phyloP scores from a whole-genome alignment of 208 protist genomes.

The Entamoeba nuttalli region DNA sequence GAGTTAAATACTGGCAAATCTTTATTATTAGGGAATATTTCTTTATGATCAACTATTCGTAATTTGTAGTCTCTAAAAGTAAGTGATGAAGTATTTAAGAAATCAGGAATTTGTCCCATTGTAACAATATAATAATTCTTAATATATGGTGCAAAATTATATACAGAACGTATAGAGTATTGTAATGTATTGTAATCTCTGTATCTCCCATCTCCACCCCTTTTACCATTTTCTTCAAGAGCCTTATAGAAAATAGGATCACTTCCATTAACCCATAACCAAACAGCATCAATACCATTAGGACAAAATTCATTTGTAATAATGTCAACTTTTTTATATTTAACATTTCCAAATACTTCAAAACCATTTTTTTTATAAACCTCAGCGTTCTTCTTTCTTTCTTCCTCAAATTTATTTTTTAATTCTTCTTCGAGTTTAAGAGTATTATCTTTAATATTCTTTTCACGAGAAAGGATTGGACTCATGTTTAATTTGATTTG shows the following conservation, averaged over 20 bases:
- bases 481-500: no score
- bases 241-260: neutral
- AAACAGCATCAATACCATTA: neutral
- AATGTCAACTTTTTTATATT: no score
- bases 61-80: neutral
- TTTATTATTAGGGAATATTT: neutral
- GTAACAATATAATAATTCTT: neutral
- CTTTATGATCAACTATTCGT: neutral
- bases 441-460: no score
- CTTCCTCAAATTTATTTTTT: no score
- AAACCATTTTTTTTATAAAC: no score
- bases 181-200: neutral
- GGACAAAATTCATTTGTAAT: no score
- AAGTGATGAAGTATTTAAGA: neutral
- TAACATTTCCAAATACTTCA: no score
- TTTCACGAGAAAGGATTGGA: no score
- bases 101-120: neutral
- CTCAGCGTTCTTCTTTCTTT: no score
- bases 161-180: neutral
- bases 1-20: neutral
- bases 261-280: neutral
- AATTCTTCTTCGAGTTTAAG: no score
- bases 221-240: neutral
- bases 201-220: neutral
- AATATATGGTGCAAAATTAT: neutral